These are phyloP conservation scores for Alliaria petiolata DNA, from an alignment of 345 rosid genomes.

Conservation along the genomic window DNA sequence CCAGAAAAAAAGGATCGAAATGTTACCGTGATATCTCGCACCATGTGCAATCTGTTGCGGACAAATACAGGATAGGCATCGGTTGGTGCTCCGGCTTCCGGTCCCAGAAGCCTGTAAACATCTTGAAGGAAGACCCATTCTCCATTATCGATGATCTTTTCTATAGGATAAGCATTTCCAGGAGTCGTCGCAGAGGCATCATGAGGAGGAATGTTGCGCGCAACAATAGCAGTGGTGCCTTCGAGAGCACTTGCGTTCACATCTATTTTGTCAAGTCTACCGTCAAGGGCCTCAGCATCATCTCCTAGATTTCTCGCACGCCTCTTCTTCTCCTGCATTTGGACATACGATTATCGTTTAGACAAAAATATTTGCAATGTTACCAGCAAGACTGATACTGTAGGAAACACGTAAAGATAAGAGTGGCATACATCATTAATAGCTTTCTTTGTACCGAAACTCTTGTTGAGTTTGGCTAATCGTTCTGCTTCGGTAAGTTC, in stretches of 20 bases:
- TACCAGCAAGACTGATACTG: background rate
- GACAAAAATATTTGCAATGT: slow-evolving; percentile 2
- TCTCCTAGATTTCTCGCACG: slow-evolving; percentile 42
- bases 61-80: slow-evolving; percentile 62
- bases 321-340: slow-evolving; percentile 50
- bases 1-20: background rate
- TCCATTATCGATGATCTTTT: slow-evolving; percentile 58
- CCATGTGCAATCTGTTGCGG: slow-evolving; percentile 57
- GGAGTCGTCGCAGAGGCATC: slow-evolving; percentile 53
- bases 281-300: slow-evolving; percentile 46
- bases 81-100: slow-evolving; percentile 25
- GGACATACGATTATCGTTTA: background rate
- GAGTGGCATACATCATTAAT: slow-evolving; percentile 37
- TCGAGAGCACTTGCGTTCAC: slow-evolving; percentile 61
- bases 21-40: slow-evolving; percentile 52
- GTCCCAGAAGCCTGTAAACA: slow-evolving; percentile 39
- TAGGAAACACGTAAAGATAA: background rate
- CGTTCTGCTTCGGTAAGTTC: slow-evolving; percentile 35
- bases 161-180: slow-evolving; percentile 67
- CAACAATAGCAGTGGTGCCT: slow-evolving; percentile 33
- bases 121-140: slow-evolving; percentile 71
- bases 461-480: slow-evolving; percentile 9
- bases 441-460: slow-evolving; percentile 51
- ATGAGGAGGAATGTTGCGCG: slow-evolving; percentile 75
- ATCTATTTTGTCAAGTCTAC: slow-evolving; percentile 39